Percentiles rank a stretch among this genome's conserved stretches.
Conservation (phyloP, 805 yeast species). For the Candida sonorensis region DNA sequence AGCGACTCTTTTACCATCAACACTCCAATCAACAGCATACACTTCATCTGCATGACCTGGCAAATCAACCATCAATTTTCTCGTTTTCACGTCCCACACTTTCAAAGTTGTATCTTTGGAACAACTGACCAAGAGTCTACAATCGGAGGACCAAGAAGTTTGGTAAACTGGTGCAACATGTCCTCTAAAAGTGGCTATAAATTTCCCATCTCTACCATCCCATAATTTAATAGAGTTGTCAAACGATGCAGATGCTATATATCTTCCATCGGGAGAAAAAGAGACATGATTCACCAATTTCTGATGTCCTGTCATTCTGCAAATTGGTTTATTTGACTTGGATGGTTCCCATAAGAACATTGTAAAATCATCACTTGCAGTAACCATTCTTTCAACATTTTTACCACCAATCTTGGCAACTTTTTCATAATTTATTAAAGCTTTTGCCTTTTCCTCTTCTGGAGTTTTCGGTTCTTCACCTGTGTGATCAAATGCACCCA, state of each 20-base stretch:
- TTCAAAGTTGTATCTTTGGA: slow-evolving; percentile 94
- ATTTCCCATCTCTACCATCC: slow-evolving; percentile 93
- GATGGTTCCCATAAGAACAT: slow-evolving; percentile 97
- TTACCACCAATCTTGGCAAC: slow-evolving; percentile 54
- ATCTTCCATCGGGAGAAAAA: slow-evolving; percentile 92
- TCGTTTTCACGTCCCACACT: slow-evolving; percentile 90
- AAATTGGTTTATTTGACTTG: slow-evolving; percentile 71
- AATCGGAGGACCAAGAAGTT: slow-evolving; percentile 96
- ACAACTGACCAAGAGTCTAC: slow-evolving; percentile 83
- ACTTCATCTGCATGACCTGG: slow-evolving; percentile 98
- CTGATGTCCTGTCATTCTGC: slow-evolving; percentile 97
- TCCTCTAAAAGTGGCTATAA: slow-evolving; percentile 85
- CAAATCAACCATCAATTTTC: slow-evolving; percentile 77
- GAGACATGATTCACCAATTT: slow-evolving; percentile 93
- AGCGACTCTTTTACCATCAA: slow-evolving; percentile 89
- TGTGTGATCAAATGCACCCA: slow-evolving; percentile 82
- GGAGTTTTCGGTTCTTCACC: slow-evolving; percentile 37
- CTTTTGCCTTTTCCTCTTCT: slow-evolving; percentile 44
- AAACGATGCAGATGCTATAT: slow-evolving; percentile 86
- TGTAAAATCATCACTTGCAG: slow-evolving; percentile 96
- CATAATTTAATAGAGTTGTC: slow-evolving; percentile 93
- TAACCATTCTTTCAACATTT: slow-evolving; percentile 70
- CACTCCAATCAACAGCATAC: slow-evolving; percentile 96
- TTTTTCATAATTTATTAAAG: slow-evolving; percentile 54
- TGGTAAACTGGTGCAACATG: slow-evolving; percentile 98